Conservation (phyloP, 495 filamentous ascomycete species). For the Penicillium soppii region DNA sequence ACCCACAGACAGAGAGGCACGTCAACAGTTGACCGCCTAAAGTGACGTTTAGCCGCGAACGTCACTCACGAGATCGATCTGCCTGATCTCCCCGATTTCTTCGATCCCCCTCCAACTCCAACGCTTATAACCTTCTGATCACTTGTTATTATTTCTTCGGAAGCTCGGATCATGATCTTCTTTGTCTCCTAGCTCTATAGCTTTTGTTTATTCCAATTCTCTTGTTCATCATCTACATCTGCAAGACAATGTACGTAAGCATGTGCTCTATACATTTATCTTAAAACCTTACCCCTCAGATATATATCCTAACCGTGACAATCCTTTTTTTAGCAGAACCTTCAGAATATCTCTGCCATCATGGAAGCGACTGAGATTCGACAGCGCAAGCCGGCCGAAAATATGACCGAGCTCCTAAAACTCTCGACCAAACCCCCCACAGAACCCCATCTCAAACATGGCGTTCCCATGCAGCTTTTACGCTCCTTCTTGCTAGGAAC, state of each 20-base stretch:
- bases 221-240: background rate
- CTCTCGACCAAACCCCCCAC: conserved; percentile 22
- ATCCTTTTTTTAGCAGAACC: background rate
- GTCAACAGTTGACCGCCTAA: background rate
- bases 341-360: conserved; percentile 5
- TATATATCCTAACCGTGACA: background rate
- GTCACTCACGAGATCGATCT: conserved; percentile 2
- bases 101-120: background rate
- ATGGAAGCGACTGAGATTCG: conserved; percentile 45
- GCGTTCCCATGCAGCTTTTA: conserved; percentile 59
- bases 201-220: background rate
- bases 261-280: background rate
- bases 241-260: background rate
- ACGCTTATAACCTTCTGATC: background rate
- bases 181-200: background rate
- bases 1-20: background rate
- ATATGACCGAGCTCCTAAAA: conserved; percentile 19
- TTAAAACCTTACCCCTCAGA: background rate
- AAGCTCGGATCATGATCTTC: background rate
- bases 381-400: conserved; percentile 35
- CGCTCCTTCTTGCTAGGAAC: conserved; percentile 61
- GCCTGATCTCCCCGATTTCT: conserved; percentile 3
- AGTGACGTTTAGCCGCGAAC: conserved; percentile 1
- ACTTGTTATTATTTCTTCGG: background rate
- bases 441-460: conserved; percentile 63